These are phyloP conservation scores for Bigelowiella natans DNA, from an alignment of 78 protist genomes.

Conservation along the genomic window DNA sequence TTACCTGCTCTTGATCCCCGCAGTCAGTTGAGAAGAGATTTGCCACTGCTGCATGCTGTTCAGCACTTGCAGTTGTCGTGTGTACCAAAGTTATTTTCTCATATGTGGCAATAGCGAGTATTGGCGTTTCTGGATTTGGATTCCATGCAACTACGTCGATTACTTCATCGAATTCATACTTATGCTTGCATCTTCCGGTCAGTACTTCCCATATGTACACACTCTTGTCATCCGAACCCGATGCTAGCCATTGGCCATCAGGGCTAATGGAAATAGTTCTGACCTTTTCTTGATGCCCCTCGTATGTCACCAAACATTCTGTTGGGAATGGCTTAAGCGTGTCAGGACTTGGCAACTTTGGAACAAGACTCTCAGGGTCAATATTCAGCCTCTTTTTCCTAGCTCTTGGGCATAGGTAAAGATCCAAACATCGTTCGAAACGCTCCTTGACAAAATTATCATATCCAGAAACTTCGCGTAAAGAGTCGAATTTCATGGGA, in stretches of 20 bases:
- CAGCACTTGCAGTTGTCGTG: not conserved
- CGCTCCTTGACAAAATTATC: slow-evolving; percentile 59
- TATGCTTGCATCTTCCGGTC: not conserved
- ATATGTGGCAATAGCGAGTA: slow-evolving; percentile 52
- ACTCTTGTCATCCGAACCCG: slow-evolving; percentile 1
- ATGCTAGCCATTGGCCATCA: slow-evolving; percentile 5
- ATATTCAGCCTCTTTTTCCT: not conserved
- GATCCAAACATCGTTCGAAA: slow-evolving; percentile 88
- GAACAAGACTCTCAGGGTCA: slow-evolving; percentile 37
- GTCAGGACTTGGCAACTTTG: not conserved
- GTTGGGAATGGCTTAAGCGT: slow-evolving; percentile 90
- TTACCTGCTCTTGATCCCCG: too few relatives aligned
- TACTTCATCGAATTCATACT: not conserved
- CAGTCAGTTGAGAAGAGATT: too few relatives aligned
- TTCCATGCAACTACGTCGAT: slow-evolving; percentile 58
- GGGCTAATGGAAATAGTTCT: not conserved
- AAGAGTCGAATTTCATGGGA: slow-evolving; percentile 49
- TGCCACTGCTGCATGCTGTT: not conserved
- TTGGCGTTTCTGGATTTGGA: slow-evolving; percentile 49
- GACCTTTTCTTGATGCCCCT: slow-evolving; percentile 46
- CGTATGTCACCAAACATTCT: slow-evolving; percentile 2
- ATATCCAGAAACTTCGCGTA: slow-evolving; percentile 76
- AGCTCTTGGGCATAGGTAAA: slow-evolving; percentile 78
- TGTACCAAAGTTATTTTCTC: not conserved
- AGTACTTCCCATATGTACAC: not conserved